Conservation (phyloP, 1,284 basidiomycete genomes). For the Marasmius oreades region DNA sequence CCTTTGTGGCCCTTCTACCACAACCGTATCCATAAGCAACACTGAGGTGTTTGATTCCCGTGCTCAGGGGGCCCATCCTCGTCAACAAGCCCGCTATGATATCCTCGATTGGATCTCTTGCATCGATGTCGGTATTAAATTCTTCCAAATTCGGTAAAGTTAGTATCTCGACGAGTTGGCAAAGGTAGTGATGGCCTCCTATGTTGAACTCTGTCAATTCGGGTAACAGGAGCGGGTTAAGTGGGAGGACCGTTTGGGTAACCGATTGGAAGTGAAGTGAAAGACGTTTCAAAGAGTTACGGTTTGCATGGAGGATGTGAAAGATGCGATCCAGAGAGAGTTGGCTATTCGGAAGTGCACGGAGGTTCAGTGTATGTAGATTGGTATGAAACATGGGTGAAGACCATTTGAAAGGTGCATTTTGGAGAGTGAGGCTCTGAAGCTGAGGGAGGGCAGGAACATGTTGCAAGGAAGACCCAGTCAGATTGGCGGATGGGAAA, state of each 20-base stretch:
- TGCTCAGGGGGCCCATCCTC: constrained; percentile 44
- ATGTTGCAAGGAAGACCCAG: constrained; percentile 28
- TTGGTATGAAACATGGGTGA: constrained; percentile 59
- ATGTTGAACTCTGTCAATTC: constrained; percentile 52
- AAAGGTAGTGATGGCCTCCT: constrained; percentile 64
- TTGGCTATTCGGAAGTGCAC: constrained; percentile 58
- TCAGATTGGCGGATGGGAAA: not conserved
- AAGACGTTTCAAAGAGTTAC: constrained; percentile 45
- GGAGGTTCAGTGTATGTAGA: constrained; percentile 55
- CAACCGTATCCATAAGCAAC: constrained; percentile 49
- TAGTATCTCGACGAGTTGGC: constrained; percentile 58
- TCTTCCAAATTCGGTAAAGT: constrained; percentile 49
- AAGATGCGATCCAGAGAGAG: constrained; percentile 64
- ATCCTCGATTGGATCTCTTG: constrained; percentile 66
- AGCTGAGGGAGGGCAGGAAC: constrained; percentile 33
- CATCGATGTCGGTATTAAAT: constrained; percentile 63
- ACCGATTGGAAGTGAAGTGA: constrained; percentile 59
- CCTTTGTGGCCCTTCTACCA: constrained; percentile 8
- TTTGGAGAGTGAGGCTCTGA: constrained; percentile 55
- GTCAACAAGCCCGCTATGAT: constrained; percentile 53
- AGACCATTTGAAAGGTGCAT: constrained; percentile 73
- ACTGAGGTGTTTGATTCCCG: constrained; percentile 49
- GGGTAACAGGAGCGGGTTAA: constrained; percentile 45
- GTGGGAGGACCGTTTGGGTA: constrained; percentile 56
- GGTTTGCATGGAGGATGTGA: constrained; percentile 55